Conservation (phyloP, 2,329 filamentous ascomycete species). For the Metarhizium humberi region DNA sequence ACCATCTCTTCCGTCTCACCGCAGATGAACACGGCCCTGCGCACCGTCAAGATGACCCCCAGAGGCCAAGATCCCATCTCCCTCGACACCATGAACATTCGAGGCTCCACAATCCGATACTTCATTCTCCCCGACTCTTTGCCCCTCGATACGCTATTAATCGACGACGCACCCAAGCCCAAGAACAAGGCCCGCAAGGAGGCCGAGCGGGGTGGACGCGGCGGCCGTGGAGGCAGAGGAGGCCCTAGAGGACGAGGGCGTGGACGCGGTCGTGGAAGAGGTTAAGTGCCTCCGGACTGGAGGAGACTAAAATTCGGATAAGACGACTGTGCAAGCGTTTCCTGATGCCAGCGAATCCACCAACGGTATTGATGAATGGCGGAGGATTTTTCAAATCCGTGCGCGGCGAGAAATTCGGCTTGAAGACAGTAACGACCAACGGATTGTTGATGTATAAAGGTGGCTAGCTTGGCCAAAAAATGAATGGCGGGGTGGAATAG, state of each 20-base stretch:
- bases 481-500: neutral
- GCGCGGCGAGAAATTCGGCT: neutral
- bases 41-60: constrained; percentile 92
- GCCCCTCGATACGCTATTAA: constrained; percentile 86
- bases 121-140: constrained; percentile 94
- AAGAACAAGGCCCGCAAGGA: constrained; percentile 99
- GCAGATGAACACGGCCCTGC: constrained; percentile 96
- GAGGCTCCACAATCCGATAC: constrained; percentile 92
- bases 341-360: neutral
- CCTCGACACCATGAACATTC: constrained; percentile 93
- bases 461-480: neutral
- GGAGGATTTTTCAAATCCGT: neutral
- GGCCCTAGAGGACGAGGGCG: constrained; percentile 35
- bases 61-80: constrained; percentile 79
- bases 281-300: neutral
- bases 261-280: constrained; percentile 17
- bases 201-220: constrained; percentile 48
- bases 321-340: neutral
- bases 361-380: neutral
- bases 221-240: constrained; percentile 46
- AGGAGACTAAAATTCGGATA: neutral
- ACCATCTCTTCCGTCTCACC: constrained; percentile 95
- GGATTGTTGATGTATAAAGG: neutral
- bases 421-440: neutral
- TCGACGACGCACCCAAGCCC: constrained; percentile 94